These are phyloP conservation scores for Paulownia fortunei DNA, from an alignment of 257 asterid genomes.

Conservation along the genomic window DNA sequence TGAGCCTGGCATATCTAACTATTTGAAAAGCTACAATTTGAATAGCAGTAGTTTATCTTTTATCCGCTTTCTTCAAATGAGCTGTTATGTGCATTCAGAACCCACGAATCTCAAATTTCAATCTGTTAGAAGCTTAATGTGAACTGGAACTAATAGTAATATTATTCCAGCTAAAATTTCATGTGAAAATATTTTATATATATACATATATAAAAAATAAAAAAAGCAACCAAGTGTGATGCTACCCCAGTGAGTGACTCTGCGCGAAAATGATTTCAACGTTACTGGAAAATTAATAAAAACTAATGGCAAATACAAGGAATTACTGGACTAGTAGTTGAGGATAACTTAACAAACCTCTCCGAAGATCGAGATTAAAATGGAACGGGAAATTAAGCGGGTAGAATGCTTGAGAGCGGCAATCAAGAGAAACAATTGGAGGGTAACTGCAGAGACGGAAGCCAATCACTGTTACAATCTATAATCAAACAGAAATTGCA, in stretches of 20 bases:
- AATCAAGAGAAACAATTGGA: constrained; percentile 35
- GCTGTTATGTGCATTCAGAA: too few species aligned
- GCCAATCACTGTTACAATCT: neutral
- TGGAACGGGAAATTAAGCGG: constrained; percentile 27
- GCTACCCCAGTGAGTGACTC: too few species aligned
- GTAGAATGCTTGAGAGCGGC: constrained; percentile 36
- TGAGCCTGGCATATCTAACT: neutral
- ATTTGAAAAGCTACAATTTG: neutral
- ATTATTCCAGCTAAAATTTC: neutral
- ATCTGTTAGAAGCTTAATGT: too few species aligned
- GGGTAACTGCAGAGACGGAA: constrained; percentile 44
- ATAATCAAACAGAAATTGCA: neutral
- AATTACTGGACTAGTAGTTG: neutral
- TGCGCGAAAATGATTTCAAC: too few species aligned
- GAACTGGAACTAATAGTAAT: neutral
- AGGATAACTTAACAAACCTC: constrained; percentile 27
- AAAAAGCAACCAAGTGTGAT: constrained; percentile 1
- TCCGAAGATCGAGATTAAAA: constrained; percentile 20
- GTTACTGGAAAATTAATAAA: neutral
- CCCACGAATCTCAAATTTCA: too few species aligned
- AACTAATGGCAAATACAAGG: neutral
- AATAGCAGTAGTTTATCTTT: too few species aligned
- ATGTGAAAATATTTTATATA: neutral
- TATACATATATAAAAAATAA: neutral
- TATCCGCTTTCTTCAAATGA: too few species aligned